Percentiles rank a stretch among this genome's conserved stretches.
Conservation (phyloP, 2,329 filamentous ascomycete genomes). For the Verticillium longisporum region DNA sequence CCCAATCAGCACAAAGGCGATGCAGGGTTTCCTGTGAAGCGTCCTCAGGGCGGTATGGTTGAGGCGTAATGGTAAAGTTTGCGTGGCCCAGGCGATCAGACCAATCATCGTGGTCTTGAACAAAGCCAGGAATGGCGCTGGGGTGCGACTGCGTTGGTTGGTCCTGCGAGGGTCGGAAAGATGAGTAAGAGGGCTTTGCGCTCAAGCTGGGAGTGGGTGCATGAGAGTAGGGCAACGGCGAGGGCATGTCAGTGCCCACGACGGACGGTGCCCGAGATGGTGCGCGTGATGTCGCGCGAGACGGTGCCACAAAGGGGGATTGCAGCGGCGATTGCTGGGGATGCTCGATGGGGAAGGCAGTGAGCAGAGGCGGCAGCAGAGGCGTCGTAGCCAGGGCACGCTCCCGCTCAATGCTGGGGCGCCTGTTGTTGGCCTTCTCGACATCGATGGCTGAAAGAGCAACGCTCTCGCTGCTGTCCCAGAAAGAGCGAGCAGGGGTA, state of each 20-base stretch:
- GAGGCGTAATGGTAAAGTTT: slow-evolving; percentile 82
- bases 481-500: slow-evolving; percentile 57
- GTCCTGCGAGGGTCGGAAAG: slow-evolving; percentile 60
- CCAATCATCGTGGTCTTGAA: slow-evolving; percentile 73
- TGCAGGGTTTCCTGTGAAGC: slow-evolving; percentile 52
- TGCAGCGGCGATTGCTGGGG: slow-evolving; percentile 74
- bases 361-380: slow-evolving; percentile 75
- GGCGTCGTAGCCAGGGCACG: slow-evolving; percentile 68
- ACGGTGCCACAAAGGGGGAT: slow-evolving; percentile 71
- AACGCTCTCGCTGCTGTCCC: slow-evolving; percentile 52
- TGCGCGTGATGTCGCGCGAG: slow-evolving; percentile 35
- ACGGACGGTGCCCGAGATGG: slow-evolving; percentile 29
- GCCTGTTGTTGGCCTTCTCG: slow-evolving; percentile 41
- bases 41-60: slow-evolving; percentile 65
- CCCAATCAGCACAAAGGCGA: slow-evolving; percentile 72
- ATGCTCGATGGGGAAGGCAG: slow-evolving; percentile 46
- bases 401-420: slow-evolving; percentile 48
- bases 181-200: slow-evolving; percentile 69
- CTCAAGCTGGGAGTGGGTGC: slow-evolving; percentile 41
- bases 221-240: slow-evolving; percentile 60
- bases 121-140: slow-evolving; percentile 32
- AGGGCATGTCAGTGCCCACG: slow-evolving; percentile 64
- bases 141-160: slow-evolving; percentile 56
- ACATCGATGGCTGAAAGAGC: slow-evolving; percentile 41
- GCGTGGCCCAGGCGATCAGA: slow-evolving; percentile 80